Evolutionary conservation across 192 early-diverging fungal species (phyloP).

Genomic region (Umbelopsis isabellina): DNA sequence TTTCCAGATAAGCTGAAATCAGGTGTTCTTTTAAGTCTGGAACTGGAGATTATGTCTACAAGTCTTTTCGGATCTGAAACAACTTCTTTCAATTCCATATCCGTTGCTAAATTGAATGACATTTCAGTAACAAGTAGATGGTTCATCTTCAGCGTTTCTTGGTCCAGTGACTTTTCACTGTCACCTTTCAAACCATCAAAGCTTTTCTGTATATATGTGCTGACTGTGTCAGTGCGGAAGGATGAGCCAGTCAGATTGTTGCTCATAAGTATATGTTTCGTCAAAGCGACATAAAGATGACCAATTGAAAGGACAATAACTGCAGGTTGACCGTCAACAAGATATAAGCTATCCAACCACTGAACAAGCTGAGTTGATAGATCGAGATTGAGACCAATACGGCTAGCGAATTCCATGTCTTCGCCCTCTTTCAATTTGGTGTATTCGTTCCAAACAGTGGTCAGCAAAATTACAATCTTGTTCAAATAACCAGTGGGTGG

Average conservation of each 20-base stretch:
- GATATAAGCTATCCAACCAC: neutral
- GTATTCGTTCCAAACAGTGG: neutral
- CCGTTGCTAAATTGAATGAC: neutral
- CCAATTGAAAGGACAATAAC: neutral
- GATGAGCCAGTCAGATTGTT: neutral
- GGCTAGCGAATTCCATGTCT: neutral
- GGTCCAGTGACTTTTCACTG: neutral
- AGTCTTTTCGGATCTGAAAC: neutral
- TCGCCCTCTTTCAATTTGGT: neutral
- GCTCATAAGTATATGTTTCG: neutral
- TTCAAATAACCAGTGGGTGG: neutral
- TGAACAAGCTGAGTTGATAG: neutral
- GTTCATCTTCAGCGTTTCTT: constrained; percentile 3
- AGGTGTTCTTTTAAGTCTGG: neutral
- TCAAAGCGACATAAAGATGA: neutral
- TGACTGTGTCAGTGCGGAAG: neutral
- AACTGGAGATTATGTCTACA: neutral
- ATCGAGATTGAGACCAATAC: neutral
- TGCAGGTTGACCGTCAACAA: neutral
- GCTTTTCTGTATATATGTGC: neutral
- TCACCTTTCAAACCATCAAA: neutral
- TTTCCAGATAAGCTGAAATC: constrained; percentile 10
- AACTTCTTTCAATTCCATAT: neutral
- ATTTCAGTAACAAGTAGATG: constrained; percentile 3
- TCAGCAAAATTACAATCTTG: neutral